Conservation (phyloP, 2,329 filamentous ascomycete species). For the Aspergillus vadensis region DNA sequence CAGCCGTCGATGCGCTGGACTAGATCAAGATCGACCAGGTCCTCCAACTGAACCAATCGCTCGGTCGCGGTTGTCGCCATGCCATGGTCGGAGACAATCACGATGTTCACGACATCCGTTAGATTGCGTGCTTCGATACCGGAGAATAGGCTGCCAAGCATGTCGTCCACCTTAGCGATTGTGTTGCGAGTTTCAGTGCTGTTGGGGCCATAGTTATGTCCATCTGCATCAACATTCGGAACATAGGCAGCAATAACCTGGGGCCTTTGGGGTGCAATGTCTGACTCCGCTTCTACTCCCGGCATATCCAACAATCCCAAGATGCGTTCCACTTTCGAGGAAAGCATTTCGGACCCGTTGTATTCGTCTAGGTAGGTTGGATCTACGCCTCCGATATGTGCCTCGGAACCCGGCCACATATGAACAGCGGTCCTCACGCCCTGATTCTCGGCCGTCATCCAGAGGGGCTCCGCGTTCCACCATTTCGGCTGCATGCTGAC, state of each 20-base stretch:
- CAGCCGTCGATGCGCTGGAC: slow-evolving; percentile 89
- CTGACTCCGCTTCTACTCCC: slow-evolving; percentile 63
- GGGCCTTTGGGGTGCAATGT: slow-evolving; percentile 63
- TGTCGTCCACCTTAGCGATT: slow-evolving; percentile 76
- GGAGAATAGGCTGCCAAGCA: slow-evolving; percentile 75
- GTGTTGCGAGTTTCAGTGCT: slow-evolving; percentile 84
- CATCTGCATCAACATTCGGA: slow-evolving; percentile 84
- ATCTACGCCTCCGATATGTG: slow-evolving; percentile 72
- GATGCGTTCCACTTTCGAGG: slow-evolving; percentile 75
- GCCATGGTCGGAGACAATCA: slow-evolving; percentile 96
- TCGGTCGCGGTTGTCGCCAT: slow-evolving; percentile 90
- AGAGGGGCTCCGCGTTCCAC: slow-evolving; percentile 94
- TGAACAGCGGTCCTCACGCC: slow-evolving; percentile 80
- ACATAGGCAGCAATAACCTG: slow-evolving; percentile 95
- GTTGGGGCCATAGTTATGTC: slow-evolving; percentile 88
- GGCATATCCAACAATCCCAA: slow-evolving; percentile 83
- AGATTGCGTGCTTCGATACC: slow-evolving; percentile 81
- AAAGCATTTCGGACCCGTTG: slow-evolving; percentile 73
- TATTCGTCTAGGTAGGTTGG: slow-evolving; percentile 82
- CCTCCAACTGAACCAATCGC: slow-evolving; percentile 84
- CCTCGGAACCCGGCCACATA: slow-evolving; percentile 98
- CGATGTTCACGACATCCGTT: slow-evolving; percentile 85
- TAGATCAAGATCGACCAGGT: slow-evolving; percentile 74
- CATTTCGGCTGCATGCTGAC: slow-evolving; percentile 82
- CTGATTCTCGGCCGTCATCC: slow-evolving; percentile 86